phyloP scores from a whole-genome alignment of 192 early-diverging fungal genomes.

The Bifiguratus adelaidae region DNA sequence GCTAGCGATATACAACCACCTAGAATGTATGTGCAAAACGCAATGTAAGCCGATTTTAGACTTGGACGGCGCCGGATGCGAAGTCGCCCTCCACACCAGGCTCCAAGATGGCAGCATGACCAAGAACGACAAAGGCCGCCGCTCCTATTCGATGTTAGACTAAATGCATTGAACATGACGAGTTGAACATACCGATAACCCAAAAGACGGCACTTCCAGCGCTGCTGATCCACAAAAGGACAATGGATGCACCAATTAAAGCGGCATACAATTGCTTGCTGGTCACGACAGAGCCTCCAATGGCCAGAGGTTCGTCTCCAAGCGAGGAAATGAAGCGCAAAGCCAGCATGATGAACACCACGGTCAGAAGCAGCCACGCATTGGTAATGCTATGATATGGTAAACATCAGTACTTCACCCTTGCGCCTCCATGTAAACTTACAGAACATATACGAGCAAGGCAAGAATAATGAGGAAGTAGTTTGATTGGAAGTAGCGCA shows the following conservation, averaged over 20 bases:
- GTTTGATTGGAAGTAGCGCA: conserved; percentile 47
- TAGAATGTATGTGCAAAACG: no score
- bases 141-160: conserved; percentile 25
- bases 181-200: conserved; percentile 34
- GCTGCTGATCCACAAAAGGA: conserved; percentile 39
- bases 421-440: conserved; percentile 5
- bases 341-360: conserved; percentile 32
- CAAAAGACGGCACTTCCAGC: conserved; percentile 44
- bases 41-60: neutral
- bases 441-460: conserved; percentile 43
- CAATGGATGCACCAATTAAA: conserved; percentile 27
- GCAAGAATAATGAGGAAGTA: conserved; percentile 44
- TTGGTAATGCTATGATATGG: conserved; percentile 30
- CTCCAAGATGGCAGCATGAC: conserved; percentile 45
- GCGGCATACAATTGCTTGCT: conserved; percentile 27
- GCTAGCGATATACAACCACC: no score
- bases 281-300: conserved; percentile 20
- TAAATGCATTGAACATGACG: neutral
- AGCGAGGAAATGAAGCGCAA: conserved; percentile 33
- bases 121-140: conserved; percentile 37
- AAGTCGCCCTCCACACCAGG: conserved; percentile 43
- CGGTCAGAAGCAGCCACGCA: conserved; percentile 31
- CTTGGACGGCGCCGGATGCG: conserved; percentile 13
- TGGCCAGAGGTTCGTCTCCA: conserved; percentile 24
- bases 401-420: neutral